phyloP scores from a whole-genome alignment of 768 basidiomycete species.

The Kwoniella botswanensis region DNA sequence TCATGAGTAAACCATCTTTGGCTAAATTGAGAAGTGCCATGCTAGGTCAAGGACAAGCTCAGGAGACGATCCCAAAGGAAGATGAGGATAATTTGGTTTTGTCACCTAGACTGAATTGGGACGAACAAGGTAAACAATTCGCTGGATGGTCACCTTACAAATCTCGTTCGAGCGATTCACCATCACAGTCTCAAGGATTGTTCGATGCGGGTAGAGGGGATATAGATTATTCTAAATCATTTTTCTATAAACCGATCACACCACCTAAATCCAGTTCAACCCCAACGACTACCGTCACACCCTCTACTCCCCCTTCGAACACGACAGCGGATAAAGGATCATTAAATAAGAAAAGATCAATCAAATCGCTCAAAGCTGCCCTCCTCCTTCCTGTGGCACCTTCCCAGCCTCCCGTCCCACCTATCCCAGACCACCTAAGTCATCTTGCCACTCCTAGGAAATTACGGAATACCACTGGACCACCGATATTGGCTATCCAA shows the following conservation, averaged over 20 bases:
- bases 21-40: constrained; percentile 32
- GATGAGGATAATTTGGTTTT: constrained; percentile 29
- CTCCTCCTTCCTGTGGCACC: constrained; percentile 41
- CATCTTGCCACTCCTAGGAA: constrained; percentile 21
- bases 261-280: constrained; percentile 50
- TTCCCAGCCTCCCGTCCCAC: constrained; percentile 36
- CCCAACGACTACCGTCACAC: constrained; percentile 14
- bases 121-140: constrained; percentile 36
- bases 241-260: constrained; percentile 57
- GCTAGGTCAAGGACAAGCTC: constrained; percentile 1
- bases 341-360: constrained; percentile 35
- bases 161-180: not conserved
- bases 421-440: constrained; percentile 23
- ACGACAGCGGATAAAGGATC: not conserved
- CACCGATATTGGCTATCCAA: constrained; percentile 52
- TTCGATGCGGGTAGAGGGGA: constrained; percentile 19
- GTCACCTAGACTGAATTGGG: constrained; percentile 39
- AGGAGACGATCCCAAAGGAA: not conserved
- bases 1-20: constrained; percentile 34
- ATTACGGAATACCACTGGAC: constrained; percentile 6
- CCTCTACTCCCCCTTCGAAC: constrained; percentile 4
- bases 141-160: constrained; percentile 42
- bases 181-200: constrained; percentile 13
- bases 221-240: constrained; percentile 55
- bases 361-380: constrained; percentile 53